phyloP scores from a whole-genome alignment of 352 stramenopile genomes.

The Hyaloperonospora brassicae region DNA sequence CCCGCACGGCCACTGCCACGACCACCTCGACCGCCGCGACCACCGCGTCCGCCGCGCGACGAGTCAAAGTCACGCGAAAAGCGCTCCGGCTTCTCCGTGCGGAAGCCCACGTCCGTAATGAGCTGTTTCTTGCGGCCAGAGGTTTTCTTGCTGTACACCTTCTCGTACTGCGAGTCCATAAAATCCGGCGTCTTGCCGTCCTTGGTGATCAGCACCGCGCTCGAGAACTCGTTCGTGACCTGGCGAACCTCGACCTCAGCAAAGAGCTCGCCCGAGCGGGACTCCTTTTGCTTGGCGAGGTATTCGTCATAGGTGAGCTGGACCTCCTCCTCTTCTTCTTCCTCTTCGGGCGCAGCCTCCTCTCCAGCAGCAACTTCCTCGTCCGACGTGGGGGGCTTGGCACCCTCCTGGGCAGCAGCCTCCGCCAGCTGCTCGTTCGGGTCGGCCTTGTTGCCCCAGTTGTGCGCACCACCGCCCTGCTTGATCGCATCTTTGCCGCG shows the following conservation, averaged over 20 bases:
- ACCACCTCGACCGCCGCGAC: slow-evolving; percentile 48
- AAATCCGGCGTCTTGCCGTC: slow-evolving; percentile 85
- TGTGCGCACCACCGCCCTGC: slow-evolving; percentile 89
- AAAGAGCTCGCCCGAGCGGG: slow-evolving; percentile 69
- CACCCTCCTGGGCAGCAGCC: slow-evolving; percentile 47
- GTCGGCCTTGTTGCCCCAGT: slow-evolving; percentile 94
- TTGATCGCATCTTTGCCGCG: slow-evolving; percentile 94
- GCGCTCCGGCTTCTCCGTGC: slow-evolving; percentile 58
- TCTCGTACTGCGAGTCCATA: slow-evolving; percentile 84
- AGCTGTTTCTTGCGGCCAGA: slow-evolving; percentile 90
- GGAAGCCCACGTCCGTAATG: slow-evolving; percentile 83
- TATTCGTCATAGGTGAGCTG: slow-evolving; percentile 80
- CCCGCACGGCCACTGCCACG: slow-evolving; percentile 36
- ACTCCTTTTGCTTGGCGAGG: slow-evolving; percentile 74
- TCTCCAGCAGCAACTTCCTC: slow-evolving; percentile 20
- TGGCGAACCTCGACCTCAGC: slow-evolving; percentile 74
- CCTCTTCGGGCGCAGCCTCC: slow-evolving; percentile 39
- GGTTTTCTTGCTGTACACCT: slow-evolving; percentile 95
- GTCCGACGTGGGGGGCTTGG: slow-evolving; percentile 43
- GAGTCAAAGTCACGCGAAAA: slow-evolving; percentile 56
- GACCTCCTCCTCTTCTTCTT: slow-evolving; percentile 80
- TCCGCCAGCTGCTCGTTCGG: slow-evolving; percentile 77
- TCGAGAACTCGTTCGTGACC: slow-evolving; percentile 87
- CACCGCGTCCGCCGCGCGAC: slow-evolving; percentile 41
- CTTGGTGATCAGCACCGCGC: slow-evolving; percentile 65